These are phyloP conservation scores for Chlamydomonas reinhardtii DNA, from an alignment of 163 green algal species.

Conservation along the genomic window DNA sequence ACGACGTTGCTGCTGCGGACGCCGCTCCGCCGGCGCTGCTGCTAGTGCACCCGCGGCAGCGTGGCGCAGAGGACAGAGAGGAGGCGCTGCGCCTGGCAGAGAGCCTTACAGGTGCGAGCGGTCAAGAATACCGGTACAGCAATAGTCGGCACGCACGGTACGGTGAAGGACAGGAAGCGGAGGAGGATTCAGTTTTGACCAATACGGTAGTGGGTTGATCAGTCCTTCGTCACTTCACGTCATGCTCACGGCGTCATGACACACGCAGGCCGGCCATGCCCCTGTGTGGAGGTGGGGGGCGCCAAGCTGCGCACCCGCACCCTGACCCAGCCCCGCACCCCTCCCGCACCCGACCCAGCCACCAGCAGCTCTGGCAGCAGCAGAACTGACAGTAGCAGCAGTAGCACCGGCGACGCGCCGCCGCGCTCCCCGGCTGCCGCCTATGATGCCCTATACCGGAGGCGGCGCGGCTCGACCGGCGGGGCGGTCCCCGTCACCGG, in stretches of 20 bases:
- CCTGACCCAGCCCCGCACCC: neutral
- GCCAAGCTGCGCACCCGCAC: neutral
- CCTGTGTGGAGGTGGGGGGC: slow-evolving; percentile 16
- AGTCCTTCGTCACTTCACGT: too few relatives aligned
- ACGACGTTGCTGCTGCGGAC: too few relatives aligned
- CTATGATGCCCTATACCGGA: too few relatives aligned
- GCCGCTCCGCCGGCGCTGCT: neutral
- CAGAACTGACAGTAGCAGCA: too few relatives aligned
- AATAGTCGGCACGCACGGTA: too few relatives aligned
- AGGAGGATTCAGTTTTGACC: too few relatives aligned
- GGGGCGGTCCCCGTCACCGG: neutral
- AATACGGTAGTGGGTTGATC: too few relatives aligned
- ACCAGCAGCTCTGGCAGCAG: too few relatives aligned
- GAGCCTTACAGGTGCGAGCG: neutral
- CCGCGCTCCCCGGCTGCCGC: neutral
- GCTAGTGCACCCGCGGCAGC: neutral
- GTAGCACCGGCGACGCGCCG: neutral
- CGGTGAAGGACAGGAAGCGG: too few relatives aligned
- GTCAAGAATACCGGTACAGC: too few relatives aligned
- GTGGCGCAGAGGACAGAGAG: slow-evolving; percentile 4
- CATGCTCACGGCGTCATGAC: too few relatives aligned
- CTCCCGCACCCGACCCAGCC: too few relatives aligned
- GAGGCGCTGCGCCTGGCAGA: slow-evolving; percentile 36
- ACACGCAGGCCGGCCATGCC: neutral
- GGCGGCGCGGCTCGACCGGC: neutral